Evolutionary conservation across 164 flowering plant genomes (phyloP), one percentile per base, ranked within the genome.

Genomic region (Vitis labrusca): DNA sequence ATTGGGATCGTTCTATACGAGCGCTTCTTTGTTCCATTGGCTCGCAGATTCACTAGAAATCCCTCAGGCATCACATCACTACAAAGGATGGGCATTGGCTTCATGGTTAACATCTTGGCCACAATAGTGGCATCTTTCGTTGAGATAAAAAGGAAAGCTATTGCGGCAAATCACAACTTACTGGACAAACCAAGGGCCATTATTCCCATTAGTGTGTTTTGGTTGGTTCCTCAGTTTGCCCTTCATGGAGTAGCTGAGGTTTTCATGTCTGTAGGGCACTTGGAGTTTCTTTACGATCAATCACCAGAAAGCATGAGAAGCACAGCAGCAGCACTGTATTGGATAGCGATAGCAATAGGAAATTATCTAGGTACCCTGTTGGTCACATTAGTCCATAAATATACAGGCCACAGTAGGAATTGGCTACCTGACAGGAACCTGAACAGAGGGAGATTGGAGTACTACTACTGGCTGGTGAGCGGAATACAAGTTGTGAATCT

Each of bases 341-440:
- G 87, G 85, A 64, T 83, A 8, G 76, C 91, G 0, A 82, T 70
- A 8, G 66, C 93, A 0, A 17, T 74, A 0, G 97, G 97, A 10
- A 84, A 82, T 50, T 89, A 89, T 50, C 3, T 83, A 8, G 87
- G 90, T 2, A 83, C 93, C 3, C 13, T 85, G 8, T 7, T 89
- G 62, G 88, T 87, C 14, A 32, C 81, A 1, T 50, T 84, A 8
- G 84, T 90, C n/a, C 92, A 90, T 52, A 70, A 78, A 49, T 85
- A 82, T 50, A 67, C 83, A 0, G 89, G 88, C 1, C 70, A 76
- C 50, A 61, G 75, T 16, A 37, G 71, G 30, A 87, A 89, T 54
- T 90, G 92, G 92, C 59, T 90, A 19, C 89, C 92, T 14, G 81
- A 90, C 58, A 61, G 85, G 76, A 85, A 88, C 67, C 74, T 90